Conservation (phyloP, 2,329 filamentous ascomycete genomes). For the Xylariales sp. region DNA sequence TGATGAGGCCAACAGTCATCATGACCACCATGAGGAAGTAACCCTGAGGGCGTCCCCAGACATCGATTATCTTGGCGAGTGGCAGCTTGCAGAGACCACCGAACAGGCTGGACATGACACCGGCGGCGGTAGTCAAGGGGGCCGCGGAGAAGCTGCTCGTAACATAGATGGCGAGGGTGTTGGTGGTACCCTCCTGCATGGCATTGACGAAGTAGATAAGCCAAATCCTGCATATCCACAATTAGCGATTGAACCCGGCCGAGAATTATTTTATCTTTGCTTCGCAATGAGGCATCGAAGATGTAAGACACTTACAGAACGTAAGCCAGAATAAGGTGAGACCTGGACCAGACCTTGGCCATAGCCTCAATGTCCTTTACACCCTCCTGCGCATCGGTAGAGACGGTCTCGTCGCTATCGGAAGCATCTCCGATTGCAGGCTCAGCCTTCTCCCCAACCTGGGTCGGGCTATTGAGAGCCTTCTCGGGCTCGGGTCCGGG, state of each 20-base stretch:
- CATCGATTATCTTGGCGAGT: slow-evolving; percentile 58
- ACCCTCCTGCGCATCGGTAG: slow-evolving; percentile 33
- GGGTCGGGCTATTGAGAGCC: not conserved
- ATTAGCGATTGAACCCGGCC: not conserved
- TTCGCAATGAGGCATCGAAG: not conserved
- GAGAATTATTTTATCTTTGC: too few species aligned
- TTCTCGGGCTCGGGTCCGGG: not conserved
- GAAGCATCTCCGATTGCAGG: slow-evolving; percentile 3
- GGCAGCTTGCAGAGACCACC: slow-evolving; percentile 55
- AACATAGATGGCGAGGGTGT: slow-evolving; percentile 33
- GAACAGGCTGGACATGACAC: slow-evolving; percentile 44
- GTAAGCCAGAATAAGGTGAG: slow-evolving; percentile 38
- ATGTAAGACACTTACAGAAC: slow-evolving; percentile 30
- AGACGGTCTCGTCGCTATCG: slow-evolving; percentile 29
- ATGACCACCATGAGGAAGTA: slow-evolving; percentile 46
- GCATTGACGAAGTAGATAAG: slow-evolving; percentile 41
- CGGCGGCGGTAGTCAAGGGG: slow-evolving; percentile 37
- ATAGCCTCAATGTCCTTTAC: slow-evolving; percentile 45
- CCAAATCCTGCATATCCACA: slow-evolving; percentile 33
- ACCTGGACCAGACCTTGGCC: slow-evolving; percentile 37
- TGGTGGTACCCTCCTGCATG: slow-evolving; percentile 32
- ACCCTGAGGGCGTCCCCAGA: slow-evolving; percentile 58
- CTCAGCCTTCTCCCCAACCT: slow-evolving; percentile 4
- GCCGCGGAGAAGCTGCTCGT: slow-evolving; percentile 35
- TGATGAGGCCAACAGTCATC: slow-evolving; percentile 43